Conservation (phyloP, 2,329 filamentous ascomycete genomes). For the Fusarium foetens region DNA sequence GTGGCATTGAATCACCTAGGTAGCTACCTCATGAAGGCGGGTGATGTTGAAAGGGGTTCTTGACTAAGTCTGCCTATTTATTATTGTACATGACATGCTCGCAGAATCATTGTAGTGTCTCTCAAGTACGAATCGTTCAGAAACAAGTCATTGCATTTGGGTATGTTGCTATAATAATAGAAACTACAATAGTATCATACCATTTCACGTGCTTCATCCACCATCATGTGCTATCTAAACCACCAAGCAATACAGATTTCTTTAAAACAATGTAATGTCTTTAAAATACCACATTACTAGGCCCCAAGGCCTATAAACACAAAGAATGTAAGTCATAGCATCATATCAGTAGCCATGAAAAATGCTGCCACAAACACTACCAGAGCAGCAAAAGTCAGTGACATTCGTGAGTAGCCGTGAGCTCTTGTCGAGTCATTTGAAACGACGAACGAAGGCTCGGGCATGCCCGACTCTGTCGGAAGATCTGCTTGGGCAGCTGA, state of each 20-base stretch:
- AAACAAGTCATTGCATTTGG: background rate
- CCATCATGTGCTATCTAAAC: constrained; percentile 18
- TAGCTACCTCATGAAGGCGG: background rate
- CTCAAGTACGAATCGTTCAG: background rate
- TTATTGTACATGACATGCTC: background rate
- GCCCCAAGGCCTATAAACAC: background rate
- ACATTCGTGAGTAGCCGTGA: background rate
- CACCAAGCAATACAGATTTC: constrained; percentile 30
- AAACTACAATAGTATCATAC: constrained; percentile 30
- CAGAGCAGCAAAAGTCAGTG: background rate
- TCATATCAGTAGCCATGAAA: background rate
- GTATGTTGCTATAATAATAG: constrained; percentile 18
- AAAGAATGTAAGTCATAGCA: background rate
- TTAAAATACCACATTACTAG: background rate
- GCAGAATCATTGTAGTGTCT: fast-evolving
- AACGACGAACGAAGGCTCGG: background rate
- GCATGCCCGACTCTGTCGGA: background rate
- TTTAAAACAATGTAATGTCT: background rate
- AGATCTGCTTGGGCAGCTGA: background rate
- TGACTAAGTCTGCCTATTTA: background rate
- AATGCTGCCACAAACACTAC: background rate
- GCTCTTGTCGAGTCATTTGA: background rate
- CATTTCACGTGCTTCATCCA: constrained; percentile 28
- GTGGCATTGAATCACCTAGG: background rate
- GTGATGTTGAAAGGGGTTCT: background rate